These are phyloP conservation scores for Apiotrichum gamsii DNA, from an alignment of 1,284 basidiomycete genomes.

Conservation along the genomic window DNA sequence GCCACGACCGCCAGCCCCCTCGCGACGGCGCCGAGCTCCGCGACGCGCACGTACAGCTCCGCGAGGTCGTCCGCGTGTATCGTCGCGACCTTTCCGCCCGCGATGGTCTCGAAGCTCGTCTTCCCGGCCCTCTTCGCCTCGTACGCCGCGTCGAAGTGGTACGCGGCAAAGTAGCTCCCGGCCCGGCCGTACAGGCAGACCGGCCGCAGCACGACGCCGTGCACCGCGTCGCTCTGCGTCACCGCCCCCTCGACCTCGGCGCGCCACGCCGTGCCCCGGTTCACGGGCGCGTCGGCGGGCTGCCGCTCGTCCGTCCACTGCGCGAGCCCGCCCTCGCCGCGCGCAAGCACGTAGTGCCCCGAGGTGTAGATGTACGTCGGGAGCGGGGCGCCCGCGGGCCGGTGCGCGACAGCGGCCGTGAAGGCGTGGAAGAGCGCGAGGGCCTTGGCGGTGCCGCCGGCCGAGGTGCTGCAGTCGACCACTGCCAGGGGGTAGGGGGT, in stretches of 20 bases:
- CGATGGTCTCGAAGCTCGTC: conserved; percentile 45
- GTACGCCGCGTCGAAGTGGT: conserved; percentile 44
- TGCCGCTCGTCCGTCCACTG: conserved; percentile 34
- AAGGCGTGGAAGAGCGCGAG: conserved; percentile 26
- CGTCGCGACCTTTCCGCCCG: conserved; percentile 43
- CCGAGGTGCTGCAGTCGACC: conserved; percentile 39
- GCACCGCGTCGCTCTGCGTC: conserved; percentile 16
- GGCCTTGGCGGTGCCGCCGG: conserved; percentile 39
- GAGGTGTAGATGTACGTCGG: conserved; percentile 53
- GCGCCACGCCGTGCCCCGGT: conserved; percentile 29
- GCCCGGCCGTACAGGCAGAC: conserved; percentile 42
- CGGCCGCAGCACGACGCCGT: conserved; percentile 17
- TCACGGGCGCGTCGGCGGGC: conserved; percentile 18
- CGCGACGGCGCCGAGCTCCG: conserved; percentile 47
- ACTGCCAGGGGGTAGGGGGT: conserved; percentile 29
- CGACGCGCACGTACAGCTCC: conserved; percentile 50
- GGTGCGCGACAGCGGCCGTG: background rate
- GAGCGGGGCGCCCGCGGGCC: background rate
- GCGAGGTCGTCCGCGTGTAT: conserved; percentile 56
- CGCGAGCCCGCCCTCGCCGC: conserved; percentile 29
- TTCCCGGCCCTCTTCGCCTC: conserved; percentile 43
- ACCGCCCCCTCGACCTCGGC: conserved; percentile 30
- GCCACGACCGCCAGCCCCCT: conserved; percentile 52
- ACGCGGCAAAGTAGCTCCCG: conserved; percentile 10
- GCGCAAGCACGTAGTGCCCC: conserved; percentile 51